Conservation (phyloP, 202 grass and related monocot genomes). For the Brachypodium distachyon region DNA sequence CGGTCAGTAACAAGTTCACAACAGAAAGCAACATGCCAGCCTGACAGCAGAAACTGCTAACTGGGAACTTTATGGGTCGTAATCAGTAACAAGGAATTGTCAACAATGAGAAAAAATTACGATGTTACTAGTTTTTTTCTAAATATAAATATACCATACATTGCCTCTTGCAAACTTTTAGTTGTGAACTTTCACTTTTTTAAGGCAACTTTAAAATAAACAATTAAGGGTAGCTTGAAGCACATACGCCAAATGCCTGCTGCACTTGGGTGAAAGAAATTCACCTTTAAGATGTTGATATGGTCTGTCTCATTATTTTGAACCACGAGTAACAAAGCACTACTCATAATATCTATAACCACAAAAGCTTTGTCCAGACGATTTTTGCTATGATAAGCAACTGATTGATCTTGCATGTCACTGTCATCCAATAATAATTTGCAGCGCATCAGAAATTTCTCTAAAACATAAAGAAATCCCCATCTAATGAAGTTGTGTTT, state of each 20-base stretch:
- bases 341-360: slow-evolving; percentile 89
- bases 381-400: slow-evolving; percentile 33
- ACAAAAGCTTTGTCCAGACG: slow-evolving; percentile 78
- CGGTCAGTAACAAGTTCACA: not conserved
- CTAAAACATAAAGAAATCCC: slow-evolving; percentile 89
- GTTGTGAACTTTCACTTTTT: not conserved
- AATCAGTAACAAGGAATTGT: not conserved
- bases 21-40: not conserved
- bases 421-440: slow-evolving; percentile 98
- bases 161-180: not conserved
- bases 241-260: not conserved
- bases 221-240: not conserved
- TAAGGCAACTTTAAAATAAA: not conserved
- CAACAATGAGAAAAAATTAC: not conserved
- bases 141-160: not conserved
- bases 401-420: slow-evolving; percentile 45
- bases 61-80: not conserved
- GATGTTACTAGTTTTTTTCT: not conserved
- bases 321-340: slow-evolving; percentile 77
- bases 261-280: slow-evolving; percentile 17
- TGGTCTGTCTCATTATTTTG: slow-evolving; percentile 97
- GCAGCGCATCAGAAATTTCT: slow-evolving; percentile 91
- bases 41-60: not conserved
- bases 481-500: slow-evolving; percentile 96
- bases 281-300: slow-evolving; percentile 99